Evolutionary conservation across 2,329 filamentous ascomycete species (phyloP).

Genomic region (Fusarium hostae): DNA sequence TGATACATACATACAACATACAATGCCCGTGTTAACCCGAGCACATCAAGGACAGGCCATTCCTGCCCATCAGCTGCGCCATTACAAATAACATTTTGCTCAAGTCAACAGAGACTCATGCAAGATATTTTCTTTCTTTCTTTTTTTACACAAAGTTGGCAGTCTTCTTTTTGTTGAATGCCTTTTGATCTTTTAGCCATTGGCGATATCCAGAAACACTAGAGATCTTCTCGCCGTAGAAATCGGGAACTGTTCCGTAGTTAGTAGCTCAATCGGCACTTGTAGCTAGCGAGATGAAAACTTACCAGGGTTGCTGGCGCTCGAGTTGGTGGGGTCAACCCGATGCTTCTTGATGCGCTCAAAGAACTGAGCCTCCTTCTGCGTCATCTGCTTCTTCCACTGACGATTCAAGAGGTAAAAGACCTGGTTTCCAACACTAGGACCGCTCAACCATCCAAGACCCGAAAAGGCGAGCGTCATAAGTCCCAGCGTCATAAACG

Average conservation of each 20-base stretch:
- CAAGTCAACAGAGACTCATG: conserved; percentile 11
- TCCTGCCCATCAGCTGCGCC: conserved; percentile 37
- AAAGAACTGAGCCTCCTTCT: conserved; percentile 97
- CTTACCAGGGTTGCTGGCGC: conserved; percentile 82
- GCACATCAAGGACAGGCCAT: conserved; percentile 27
- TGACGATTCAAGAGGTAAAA: conserved; percentile 82
- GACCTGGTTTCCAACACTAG: conserved; percentile 79
- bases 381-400: conserved; percentile 76
- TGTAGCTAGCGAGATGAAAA: background rate
- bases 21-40: conserved; percentile 38
- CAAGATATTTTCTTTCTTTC: conserved; percentile 2
- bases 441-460: conserved; percentile 89
- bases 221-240: conserved; percentile 98
- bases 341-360: conserved; percentile 89
- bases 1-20: conserved; percentile 47
- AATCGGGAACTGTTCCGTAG: conserved; percentile 79
- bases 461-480: conserved; percentile 80
- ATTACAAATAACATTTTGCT: conserved; percentile 36
- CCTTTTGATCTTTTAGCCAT: conserved; percentile 97
- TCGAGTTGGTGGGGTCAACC: conserved; percentile 89
- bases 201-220: conserved; percentile 90
- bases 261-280: conserved; percentile 28
- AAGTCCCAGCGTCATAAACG: conserved; percentile 84
- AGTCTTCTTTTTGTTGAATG: conserved; percentile 95
- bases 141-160: conserved; percentile 66